These are phyloP conservation scores for Aureobasidium pullulans DNA, from an alignment of 2,329 filamentous ascomycete species.

Conservation along the genomic window DNA sequence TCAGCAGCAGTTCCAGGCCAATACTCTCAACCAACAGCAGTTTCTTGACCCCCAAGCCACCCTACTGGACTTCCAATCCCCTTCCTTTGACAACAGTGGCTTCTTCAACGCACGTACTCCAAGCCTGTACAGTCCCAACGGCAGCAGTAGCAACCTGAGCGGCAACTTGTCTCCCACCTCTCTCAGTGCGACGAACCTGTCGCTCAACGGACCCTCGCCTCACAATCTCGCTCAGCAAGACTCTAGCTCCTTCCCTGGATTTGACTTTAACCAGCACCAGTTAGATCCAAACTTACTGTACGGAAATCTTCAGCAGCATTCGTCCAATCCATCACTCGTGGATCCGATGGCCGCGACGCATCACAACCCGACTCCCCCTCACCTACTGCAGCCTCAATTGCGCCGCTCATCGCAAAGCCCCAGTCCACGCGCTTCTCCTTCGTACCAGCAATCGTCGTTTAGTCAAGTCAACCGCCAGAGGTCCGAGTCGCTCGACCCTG, in stretches of 20 bases:
- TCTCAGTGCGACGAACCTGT: constrained; percentile 20
- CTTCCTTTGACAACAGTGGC: constrained; percentile 27
- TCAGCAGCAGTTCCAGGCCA: constrained; percentile 5
- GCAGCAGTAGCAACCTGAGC: constrained; percentile 32
- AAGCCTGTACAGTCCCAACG: constrained; percentile 22
- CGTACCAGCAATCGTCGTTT: constrained; percentile 45
- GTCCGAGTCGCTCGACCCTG: constrained; percentile 50
- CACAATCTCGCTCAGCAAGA: constrained; percentile 23
- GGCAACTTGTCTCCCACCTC: constrained; percentile 29
- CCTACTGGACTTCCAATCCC: constrained; percentile 3
- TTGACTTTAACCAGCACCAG: constrained; percentile 48
- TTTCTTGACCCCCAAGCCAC: constrained; percentile 14
- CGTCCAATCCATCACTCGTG: constrained; percentile 40
- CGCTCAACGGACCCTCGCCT: constrained; percentile 21
- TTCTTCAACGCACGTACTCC: constrained; percentile 30
- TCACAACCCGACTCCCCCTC: constrained; percentile 47
- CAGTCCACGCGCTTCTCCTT: constrained; percentile 47
- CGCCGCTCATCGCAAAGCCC: constrained; percentile 46
- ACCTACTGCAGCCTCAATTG: constrained; percentile 48
- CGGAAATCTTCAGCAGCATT: constrained; percentile 39
- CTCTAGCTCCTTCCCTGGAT: constrained; percentile 48
- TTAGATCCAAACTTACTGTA: constrained; percentile 54
- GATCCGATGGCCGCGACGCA: constrained; percentile 45
- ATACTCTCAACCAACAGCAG: constrained; percentile 7
- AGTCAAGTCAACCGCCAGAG: constrained; percentile 50